phyloP scores from a whole-genome alignment of 2,329 filamentous ascomycete genomes.

The Polytolypa hystricis region DNA sequence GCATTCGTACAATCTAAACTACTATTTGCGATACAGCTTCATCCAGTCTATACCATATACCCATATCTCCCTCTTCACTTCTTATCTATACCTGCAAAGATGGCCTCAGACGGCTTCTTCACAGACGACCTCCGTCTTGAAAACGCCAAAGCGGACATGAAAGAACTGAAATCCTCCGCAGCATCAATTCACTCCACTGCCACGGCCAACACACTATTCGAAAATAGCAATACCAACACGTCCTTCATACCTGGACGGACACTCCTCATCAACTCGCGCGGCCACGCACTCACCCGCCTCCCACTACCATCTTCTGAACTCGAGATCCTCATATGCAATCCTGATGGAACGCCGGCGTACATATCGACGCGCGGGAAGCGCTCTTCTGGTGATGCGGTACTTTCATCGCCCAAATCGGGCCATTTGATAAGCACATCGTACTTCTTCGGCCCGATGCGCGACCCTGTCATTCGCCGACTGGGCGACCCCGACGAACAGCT shows the following conservation, averaged over 20 bases:
- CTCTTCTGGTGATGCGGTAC: conserved; percentile 40
- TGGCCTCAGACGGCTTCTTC: not conserved
- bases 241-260: conserved; percentile 8
- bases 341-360: conserved; percentile 37
- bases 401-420: conserved; percentile 28
- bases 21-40: too few species aligned
- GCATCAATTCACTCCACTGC: conserved; percentile 7
- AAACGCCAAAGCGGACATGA: conserved; percentile 4
- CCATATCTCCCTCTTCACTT: too few species aligned
- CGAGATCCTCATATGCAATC: conserved; percentile 23
- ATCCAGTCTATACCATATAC: too few species aligned
- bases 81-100: too few species aligned
- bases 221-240: not conserved
- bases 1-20: too few species aligned
- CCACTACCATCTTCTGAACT: conserved; percentile 29
- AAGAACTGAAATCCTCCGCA: conserved; percentile 8
- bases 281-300: conserved; percentile 19
- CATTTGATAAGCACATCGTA: conserved; percentile 44
- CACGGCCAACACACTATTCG: conserved; percentile 3
- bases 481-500: conserved; percentile 16
- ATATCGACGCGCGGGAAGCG: conserved; percentile 40
- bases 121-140: not conserved
- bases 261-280: conserved; percentile 18
- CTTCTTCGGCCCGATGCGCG: conserved; percentile 44
- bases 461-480: conserved; percentile 37